Percentiles rank a stretch among this genome's conserved stretches.
These are phyloP conservation scores for Huntiella savannae DNA, from an alignment of 2,329 filamentous ascomycete genomes.

Conservation along the genomic window DNA sequence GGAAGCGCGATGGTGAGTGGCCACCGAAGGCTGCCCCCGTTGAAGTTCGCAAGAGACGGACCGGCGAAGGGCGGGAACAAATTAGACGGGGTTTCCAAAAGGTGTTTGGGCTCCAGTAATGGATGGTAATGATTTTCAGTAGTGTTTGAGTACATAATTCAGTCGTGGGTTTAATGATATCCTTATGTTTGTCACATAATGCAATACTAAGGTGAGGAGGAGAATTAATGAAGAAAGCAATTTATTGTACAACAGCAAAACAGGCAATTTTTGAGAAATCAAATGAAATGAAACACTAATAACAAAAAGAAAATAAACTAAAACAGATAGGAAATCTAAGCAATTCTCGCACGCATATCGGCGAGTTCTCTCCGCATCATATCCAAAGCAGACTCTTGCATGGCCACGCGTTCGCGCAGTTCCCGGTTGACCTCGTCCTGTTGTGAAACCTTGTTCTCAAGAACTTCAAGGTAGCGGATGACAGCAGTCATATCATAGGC, in stretches of 20 bases:
- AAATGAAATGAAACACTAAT: background rate
- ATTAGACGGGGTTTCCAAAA: constrained; percentile 28
- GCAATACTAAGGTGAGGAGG: too few relatives aligned
- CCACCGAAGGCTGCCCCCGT: constrained; percentile 43
- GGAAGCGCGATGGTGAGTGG: constrained; percentile 90
- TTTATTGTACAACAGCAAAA: too few relatives aligned
- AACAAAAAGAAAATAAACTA: background rate
- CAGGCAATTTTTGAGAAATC: background rate
- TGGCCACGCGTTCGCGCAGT: constrained; percentile 1
- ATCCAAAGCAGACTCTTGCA: constrained; percentile 1
- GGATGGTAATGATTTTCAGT: background rate
- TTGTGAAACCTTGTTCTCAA: constrained; percentile 5
- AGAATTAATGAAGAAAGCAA: too few relatives aligned
- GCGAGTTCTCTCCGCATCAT: constrained; percentile 9
- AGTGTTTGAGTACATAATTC: background rate
- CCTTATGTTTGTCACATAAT: background rate
- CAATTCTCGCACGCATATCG: constrained; percentile 3
- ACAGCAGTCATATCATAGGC: constrained; percentile 1
- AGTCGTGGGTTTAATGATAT: background rate
- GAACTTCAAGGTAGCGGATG: constrained; percentile 4
- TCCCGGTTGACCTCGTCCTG: constrained; percentile 7
- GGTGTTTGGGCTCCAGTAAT: constrained; percentile 14
- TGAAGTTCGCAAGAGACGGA: constrained; percentile 21
- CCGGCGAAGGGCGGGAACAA: constrained; percentile 21
- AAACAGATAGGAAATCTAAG: background rate